A percentile compares a stretch with the other conserved stretches of the same genome.
These are phyloP conservation scores for Debaryomyces tyrocola DNA, from an alignment of 805 yeast genomes.

Conservation along the genomic window DNA sequence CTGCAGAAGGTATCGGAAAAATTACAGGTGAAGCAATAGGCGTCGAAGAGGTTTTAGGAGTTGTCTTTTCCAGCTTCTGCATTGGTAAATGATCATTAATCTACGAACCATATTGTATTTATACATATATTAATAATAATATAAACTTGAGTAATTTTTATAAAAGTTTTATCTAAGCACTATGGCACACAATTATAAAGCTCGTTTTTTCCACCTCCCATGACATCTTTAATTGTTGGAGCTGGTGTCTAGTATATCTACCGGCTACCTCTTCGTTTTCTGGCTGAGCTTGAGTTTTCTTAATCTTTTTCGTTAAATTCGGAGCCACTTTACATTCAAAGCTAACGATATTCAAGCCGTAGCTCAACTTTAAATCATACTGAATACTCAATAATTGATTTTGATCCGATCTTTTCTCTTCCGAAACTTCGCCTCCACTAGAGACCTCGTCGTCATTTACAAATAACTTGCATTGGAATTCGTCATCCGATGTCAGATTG, in stretches of 20 bases:
- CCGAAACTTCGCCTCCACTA: conserved; percentile 30
- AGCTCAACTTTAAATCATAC: conserved; percentile 40
- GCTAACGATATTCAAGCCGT: conserved; percentile 39
- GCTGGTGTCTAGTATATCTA: conserved; percentile 46
- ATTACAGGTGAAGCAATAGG: conserved; percentile 90
- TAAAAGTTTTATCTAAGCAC: conserved; percentile 11
- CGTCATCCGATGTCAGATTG: conserved; percentile 37
- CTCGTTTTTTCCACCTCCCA: conserved; percentile 47
- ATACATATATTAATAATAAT: not conserved
- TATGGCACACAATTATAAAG: conserved; percentile 31
- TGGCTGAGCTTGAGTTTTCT: conserved; percentile 19
- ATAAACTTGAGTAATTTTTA: not conserved
- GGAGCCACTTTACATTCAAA: conserved; percentile 46
- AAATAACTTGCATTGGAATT: conserved; percentile 38
- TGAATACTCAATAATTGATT: conserved; percentile 22
- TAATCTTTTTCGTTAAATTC: conserved; percentile 34
- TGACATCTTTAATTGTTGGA: conserved; percentile 43
- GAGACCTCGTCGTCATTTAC: conserved; percentile 41
- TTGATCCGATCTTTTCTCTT: conserved; percentile 21
- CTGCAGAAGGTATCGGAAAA: conserved; percentile 86
- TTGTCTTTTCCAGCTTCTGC: conserved; percentile 88
- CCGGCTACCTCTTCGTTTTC: conserved; percentile 34
- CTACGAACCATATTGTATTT: conserved; percentile 4
- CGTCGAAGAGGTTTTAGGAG: conserved; percentile 86
- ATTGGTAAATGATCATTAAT: conserved; percentile 68